A percentile compares a stretch with the other conserved stretches of the same genome.
phyloP scores from a whole-genome alignment of 2,329 filamentous ascomycete species.

The Alternaria ethzedia region DNA sequence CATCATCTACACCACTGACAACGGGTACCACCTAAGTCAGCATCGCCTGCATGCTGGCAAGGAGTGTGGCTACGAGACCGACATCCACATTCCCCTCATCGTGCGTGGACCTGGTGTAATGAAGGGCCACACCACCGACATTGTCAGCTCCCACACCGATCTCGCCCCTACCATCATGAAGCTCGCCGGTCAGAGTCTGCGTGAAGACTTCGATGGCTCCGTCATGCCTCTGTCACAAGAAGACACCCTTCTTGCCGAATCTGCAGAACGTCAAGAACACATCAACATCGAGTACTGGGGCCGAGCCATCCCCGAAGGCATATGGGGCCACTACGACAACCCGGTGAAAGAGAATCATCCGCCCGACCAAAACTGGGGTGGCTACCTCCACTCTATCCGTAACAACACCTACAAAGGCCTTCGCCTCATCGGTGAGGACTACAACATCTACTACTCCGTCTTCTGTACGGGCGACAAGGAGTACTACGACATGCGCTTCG shows the following conservation, averaged over 20 bases:
- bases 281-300: neutral
- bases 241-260: neutral
- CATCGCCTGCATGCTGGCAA: conserved; percentile 45
- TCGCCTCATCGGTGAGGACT: neutral
- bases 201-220: neutral
- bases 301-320: neutral
- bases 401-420: neutral
- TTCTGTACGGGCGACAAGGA: neutral
- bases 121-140: neutral
- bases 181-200: neutral
- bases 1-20: conserved; percentile 47
- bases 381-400: neutral
- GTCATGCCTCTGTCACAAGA: neutral
- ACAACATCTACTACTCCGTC: neutral
- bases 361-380: neutral
- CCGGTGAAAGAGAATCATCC: neutral
- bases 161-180: neutral
- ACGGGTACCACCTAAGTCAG: conserved; percentile 47
- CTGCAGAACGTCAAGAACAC: neutral
- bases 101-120: neutral
- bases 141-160: neutral
- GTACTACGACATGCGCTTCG: neutral
- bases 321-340: neutral
- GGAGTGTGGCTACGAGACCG: neutral
- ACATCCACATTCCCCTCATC: neutral